Evolutionary conservation across 495 filamentous ascomycete genomes (phyloP), one percentile per base, ranked within the genome.

Genomic region (Sabuloglossum arenarium): DNA sequence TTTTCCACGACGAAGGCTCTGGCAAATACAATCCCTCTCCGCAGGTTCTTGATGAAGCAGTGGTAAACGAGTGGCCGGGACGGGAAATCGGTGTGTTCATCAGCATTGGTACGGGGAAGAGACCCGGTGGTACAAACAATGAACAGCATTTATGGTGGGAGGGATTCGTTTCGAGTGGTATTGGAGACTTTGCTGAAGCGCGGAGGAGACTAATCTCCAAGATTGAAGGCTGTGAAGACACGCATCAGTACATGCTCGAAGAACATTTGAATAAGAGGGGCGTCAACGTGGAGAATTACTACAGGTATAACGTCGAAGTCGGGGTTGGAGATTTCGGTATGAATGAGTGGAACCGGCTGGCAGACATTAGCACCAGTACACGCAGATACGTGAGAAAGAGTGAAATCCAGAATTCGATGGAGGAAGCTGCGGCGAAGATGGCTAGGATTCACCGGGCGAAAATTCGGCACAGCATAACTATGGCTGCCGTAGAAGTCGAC

Each of bases 301-400:
- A 88, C 68, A 84, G 91, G n/a, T 74, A 95, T 27, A 98, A 98
- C 59, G 91, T 96, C 25, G 90, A 97, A 63, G 84, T 95, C 5
- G 93, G 91, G 0, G 93, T 98, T 24, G 91, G 91, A 43, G 93
- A 98, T 63, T 96, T 96, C 65, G 90, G 86, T 51, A 94, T 98
- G 86, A 97, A 97, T 65, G 91, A 97, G 64, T 98, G 91, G 90
- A 79, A 86, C 64, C 79, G 91, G 4, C 72, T 98, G 14, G 81
- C 84, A 31, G 90, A 97, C 43, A 96, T 98, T 67, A 88, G 83
- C 68, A 95, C 87, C 34, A 86, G 81, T 64, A 97, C 91, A 0
- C 77, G 84, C 43, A 78, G 79, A 55, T 98, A 97, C 64, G 75
- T 97, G n/a, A 68, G 70, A 6, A 80, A 80, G 59, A 70, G 73